Base-by-base conservation (phyloP, 83 land plant genomes). In the Diphasiastrum complanatum region DNA sequence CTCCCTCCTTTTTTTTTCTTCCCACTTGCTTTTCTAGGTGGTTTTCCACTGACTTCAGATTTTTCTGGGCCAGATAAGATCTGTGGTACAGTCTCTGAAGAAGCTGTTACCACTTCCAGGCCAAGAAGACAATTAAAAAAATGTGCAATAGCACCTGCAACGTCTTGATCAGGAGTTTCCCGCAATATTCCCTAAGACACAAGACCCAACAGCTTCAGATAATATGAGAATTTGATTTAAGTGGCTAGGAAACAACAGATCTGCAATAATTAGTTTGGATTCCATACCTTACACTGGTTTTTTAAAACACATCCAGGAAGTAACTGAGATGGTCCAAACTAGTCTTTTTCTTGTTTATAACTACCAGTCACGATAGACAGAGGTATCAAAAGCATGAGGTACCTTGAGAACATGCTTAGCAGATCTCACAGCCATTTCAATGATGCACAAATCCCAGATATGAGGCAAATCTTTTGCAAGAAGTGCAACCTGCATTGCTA, bases 361-460 rank as follows among this genome's bases (percentile, higher is more conserved):
- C n/a, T n/a, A n/a, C n/a, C n/a, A n/a, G n/a, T n/a, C n/a, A n/a
- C n/a, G n/a, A n/a, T n/a, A n/a, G n/a, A n/a, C n/a, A n/a, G n/a
- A n/a, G n/a, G n/a, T n/a, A n/a, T n/a, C n/a, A n/a, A 38, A 38
- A 8, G 8, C 43, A 14, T 8, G 14, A 38, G 14, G 8, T 61
- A 93, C 99, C 99, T 93, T 93, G 33, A 93, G 55, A 52, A 93
- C 77, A 61, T 93, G 99, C 64, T 93, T 93, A 16, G 89, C 81
- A 56, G 96, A 78, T 50, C 99, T 78, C 16, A 84, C 84, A 50
- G 76, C 81, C 75, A 89, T 89, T 72, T 93, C 99, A 45, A 70
- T 71, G 30, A 75, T 65, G 72, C 86, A 85, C 10, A 93, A 73
- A 71, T 89, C 89, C 87, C 91, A 81, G 5, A 93, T 48, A 66